phyloP scores from a whole-genome alignment of 495 filamentous ascomycete species.

The Aspergillus taichungensis region DNA sequence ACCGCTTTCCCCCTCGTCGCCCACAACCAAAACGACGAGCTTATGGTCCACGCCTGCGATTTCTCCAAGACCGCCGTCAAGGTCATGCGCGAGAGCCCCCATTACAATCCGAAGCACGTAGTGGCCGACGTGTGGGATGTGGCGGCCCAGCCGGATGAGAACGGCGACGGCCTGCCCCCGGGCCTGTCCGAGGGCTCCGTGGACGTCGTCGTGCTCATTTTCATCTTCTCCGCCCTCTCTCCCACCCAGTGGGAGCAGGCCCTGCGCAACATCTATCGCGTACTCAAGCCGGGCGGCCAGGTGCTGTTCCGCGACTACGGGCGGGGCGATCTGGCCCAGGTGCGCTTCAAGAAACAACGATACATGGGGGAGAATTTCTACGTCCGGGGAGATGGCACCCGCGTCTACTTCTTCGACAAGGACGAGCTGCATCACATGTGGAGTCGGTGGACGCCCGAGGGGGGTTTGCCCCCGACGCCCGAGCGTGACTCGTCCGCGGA shows the following conservation, averaged over 20 bases:
- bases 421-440: constrained; percentile 76
- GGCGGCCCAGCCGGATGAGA: constrained; percentile 40
- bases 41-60: constrained; percentile 85
- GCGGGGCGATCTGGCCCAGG: constrained; percentile 88
- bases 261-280: constrained; percentile 66
- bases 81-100: constrained; percentile 66
- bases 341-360: constrained; percentile 87
- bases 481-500: constrained; percentile 8
- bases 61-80: constrained; percentile 87
- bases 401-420: constrained; percentile 93
- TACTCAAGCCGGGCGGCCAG: constrained; percentile 81
- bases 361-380: constrained; percentile 97
- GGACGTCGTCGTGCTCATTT: constrained; percentile 87
- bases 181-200: constrained; percentile 66
- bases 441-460: constrained; percentile 42
- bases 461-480: constrained; percentile 17
- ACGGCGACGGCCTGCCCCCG: constrained; percentile 50
- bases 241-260: constrained; percentile 79
- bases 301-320: constrained; percentile 95
- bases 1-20: constrained; percentile 83
- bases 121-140: constrained; percentile 91
- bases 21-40: constrained; percentile 66
- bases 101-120: constrained; percentile 56
- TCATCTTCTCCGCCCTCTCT: constrained; percentile 88
- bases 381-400: constrained; percentile 86